A percentile compares a stretch with the other conserved stretches of the same genome.
Conservation (phyloP, 2,329 filamentous ascomycete genomes). For the Orbilia javanica region DNA sequence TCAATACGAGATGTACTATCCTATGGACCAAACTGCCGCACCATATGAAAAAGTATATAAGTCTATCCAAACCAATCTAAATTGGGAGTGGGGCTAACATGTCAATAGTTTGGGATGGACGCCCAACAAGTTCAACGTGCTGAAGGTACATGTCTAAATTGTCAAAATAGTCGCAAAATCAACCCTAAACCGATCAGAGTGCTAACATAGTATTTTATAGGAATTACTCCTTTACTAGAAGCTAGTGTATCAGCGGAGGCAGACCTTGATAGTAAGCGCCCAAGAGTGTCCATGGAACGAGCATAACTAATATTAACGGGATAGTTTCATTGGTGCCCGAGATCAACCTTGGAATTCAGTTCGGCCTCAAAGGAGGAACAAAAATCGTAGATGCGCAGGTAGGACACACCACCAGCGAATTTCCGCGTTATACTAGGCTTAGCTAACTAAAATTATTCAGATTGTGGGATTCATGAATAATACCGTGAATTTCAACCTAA, state of each 20-base stretch:
- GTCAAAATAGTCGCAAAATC: neutral
- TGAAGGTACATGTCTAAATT: neutral
- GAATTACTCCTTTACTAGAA: neutral
- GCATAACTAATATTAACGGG: neutral
- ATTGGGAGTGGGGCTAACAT: constrained; percentile 9
- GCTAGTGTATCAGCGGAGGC: neutral
- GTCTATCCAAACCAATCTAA: constrained; percentile 44
- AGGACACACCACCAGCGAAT: no score
- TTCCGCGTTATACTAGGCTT: no score
- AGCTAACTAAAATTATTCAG: neutral
- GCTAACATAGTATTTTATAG: no score
- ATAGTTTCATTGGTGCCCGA: neutral
- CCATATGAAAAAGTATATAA: constrained; percentile 8
- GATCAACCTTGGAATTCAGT: constrained; percentile 2
- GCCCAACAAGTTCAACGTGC: neutral
- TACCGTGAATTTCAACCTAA: constrained; percentile 11
- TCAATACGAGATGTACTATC: constrained; percentile 13
- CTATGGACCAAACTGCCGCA: neutral
- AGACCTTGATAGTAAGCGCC: neutral
- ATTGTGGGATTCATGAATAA: constrained; percentile 27
- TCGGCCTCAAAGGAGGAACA: neutral
- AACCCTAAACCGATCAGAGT: no score
- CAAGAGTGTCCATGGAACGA: neutral
- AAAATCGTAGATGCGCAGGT: no score
- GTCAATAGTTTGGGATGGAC: neutral